These are phyloP conservation scores for Scolecobasidium constrictum DNA, from an alignment of 2,329 filamentous ascomycete species.

Conservation along the genomic window DNA sequence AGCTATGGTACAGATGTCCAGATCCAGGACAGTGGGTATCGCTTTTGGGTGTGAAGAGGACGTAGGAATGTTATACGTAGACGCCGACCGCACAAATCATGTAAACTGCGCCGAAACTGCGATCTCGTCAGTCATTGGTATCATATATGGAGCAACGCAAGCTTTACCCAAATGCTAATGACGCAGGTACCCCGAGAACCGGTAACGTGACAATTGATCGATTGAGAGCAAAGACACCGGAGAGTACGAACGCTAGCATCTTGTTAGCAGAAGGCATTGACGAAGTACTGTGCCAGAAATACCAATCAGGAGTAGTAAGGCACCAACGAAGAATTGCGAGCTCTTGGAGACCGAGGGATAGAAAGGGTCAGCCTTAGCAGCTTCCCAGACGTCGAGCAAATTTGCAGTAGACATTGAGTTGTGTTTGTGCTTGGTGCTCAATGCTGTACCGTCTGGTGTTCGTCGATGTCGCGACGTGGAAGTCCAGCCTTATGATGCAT, in stretches of 20 bases:
- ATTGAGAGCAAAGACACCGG: conserved; percentile 75
- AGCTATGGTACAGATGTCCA: conserved; percentile 16
- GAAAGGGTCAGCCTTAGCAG: conserved; percentile 79
- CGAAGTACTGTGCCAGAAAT: conserved; percentile 15
- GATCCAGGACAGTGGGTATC: too few species aligned
- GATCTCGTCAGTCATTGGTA: too few species aligned
- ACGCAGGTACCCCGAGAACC: conserved; percentile 73
- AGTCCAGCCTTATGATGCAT: too few species aligned
- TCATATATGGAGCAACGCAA: too few species aligned
- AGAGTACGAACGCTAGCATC: conserved; percentile 50
- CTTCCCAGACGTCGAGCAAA: conserved; percentile 78
- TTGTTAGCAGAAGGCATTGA: conserved; percentile 15
- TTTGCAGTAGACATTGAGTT: conserved; percentile 55
- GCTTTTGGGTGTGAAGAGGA: conserved; percentile 17
- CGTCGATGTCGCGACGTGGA: too few species aligned
- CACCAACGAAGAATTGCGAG: conserved; percentile 73
- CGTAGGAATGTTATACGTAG: conserved; percentile 60
- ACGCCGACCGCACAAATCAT: conserved; percentile 99
- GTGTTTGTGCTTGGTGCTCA: too few species aligned
- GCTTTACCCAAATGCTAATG: conserved; percentile 78
- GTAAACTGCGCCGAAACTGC: conserved; percentile 84
- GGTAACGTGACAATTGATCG: conserved; percentile 69
- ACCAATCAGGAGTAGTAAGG: conserved; percentile 61
- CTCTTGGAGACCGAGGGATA: conserved; percentile 69
- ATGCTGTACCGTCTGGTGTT: too few species aligned